Base-by-base conservation (phyloP, 176 grass and related monocot genomes). In the Lolium multiflorum region DNA sequence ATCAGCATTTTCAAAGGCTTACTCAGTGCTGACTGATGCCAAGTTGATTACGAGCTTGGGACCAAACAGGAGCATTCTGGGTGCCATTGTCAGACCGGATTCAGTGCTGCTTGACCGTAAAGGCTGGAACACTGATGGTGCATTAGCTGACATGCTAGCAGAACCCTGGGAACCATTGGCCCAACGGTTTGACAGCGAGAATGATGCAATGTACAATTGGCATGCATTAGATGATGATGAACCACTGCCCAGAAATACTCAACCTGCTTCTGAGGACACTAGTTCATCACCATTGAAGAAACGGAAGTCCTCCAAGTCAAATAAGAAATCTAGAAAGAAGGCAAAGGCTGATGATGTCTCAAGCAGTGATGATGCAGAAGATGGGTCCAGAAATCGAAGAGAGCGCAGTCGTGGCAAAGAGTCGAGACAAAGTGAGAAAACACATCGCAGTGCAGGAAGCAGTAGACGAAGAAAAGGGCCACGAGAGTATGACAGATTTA, bases 151-250 rank as follows among this genome's bases (percentile, higher is more conserved):
- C 61, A 86, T 94, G 61, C 87, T 99, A 54, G 79, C 84, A 14
- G 92, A 92, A 69, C 88, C 82, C 48, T 91, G 91, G 89, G 94
- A 97, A 56, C 89, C 87, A 0, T 21, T 90, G 24, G 55, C 71
- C 3, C 89, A 74, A 18, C 90, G 71, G 57, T 92, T 97, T 81
- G 90, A 92, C 77, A 78, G 85, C 51, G 78, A 89, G 28, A 81
- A 75, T 83, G 92, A 88, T 70, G 70, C 66, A 21, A 49, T 85
- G 6, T 94, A 99, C 81, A 97, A 97, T 76, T 99, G 97, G 97
- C 90, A 97, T 57, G 74, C 94, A 60, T 86, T 97, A 81, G 94
- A 99, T 9, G 92, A 99, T 6, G 92, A 99, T 79, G 97, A 97
- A 56, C 97, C 94, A 18, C 81, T 99, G 39, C 97, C 97, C 21